phyloP scores from a whole-genome alignment of 2,329 filamentous ascomycete genomes.

The Diaporthe helianthi region DNA sequence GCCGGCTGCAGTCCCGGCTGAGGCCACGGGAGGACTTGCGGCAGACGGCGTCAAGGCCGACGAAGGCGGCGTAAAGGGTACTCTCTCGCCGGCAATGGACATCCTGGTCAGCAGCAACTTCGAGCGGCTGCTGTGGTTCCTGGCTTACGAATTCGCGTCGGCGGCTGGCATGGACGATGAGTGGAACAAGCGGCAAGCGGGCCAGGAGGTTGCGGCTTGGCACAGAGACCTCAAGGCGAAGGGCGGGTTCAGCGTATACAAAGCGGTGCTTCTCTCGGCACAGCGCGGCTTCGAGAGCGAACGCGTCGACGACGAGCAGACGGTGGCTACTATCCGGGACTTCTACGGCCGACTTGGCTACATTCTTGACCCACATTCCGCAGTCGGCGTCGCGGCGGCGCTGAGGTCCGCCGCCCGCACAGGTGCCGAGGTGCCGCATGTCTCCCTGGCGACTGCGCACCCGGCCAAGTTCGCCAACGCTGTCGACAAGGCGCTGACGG shows the following conservation, averaged over 20 bases:
- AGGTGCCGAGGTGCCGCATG: conserved; percentile 66
- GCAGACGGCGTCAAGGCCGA: conserved; percentile 69
- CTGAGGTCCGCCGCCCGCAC: conserved; percentile 69
- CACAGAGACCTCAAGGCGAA: conserved; percentile 79
- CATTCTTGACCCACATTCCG: conserved; percentile 90
- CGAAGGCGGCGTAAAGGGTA: conserved; percentile 83
- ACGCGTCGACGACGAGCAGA: conserved; percentile 70
- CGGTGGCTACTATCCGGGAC: conserved; percentile 68
- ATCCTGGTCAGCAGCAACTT: conserved; percentile 97
- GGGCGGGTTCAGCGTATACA: conserved; percentile 82
- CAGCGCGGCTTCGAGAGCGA: conserved; percentile 83
- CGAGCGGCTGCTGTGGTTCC: conserved; percentile 92
- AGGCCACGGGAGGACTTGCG: conserved; percentile 68
- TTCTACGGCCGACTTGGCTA: conserved; percentile 65
- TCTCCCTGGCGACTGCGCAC: conserved; percentile 91
- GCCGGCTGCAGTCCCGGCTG: conserved; percentile 59
- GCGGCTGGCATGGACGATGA: conserved; percentile 67
- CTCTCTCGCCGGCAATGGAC: conserved; percentile 94
- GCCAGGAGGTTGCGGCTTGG: conserved; percentile 81
- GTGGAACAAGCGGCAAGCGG: conserved; percentile 72
- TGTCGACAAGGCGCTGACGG: conserved; percentile 79
- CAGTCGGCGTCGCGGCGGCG: conserved; percentile 83
- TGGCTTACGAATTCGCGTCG: conserved; percentile 75
- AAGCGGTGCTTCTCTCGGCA: conserved; percentile 74
- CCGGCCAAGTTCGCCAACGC: conserved; percentile 93